Evolutionary conservation across 2,329 filamentous ascomycete species (phyloP).

Genomic region (Neonectria sp.): DNA sequence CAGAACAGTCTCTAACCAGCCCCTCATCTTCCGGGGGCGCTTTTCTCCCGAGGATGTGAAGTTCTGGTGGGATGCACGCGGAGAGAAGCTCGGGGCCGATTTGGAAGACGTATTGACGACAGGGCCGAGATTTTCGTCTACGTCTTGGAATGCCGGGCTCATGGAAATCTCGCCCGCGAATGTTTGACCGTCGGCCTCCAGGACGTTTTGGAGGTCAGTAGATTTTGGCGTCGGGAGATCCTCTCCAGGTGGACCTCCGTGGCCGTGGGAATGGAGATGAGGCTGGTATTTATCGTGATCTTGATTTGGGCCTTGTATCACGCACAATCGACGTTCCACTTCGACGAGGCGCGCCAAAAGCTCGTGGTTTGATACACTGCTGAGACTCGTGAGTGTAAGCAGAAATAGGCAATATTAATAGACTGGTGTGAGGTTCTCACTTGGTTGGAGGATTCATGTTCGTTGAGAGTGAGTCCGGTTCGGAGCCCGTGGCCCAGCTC

Average conservation of each 20-base stretch:
- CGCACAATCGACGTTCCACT: conserved; percentile 27
- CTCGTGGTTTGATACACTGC: conserved; percentile 13
- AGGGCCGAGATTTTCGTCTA: conserved; percentile 11
- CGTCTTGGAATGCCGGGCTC: conserved; percentile 32
- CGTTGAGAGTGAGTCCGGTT: neutral
- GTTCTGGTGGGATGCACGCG: conserved; percentile 16
- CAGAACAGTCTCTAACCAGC: conserved; percentile 32
- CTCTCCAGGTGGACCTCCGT: neutral
- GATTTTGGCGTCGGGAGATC: conserved; percentile 24
- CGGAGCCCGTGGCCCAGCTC: neutral
- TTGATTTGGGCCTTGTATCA: conserved; percentile 17
- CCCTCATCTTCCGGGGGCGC: conserved; percentile 4
- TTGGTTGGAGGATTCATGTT: neutral
- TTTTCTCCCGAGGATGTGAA: neutral
- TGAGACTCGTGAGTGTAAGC: neutral
- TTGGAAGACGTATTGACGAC: conserved; percentile 10
- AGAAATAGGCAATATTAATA: neutral
- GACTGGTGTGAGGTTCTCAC: neutral
- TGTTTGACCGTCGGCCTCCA: conserved; percentile 37
- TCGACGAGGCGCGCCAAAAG: conserved; percentile 25
- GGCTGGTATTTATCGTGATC: neutral
- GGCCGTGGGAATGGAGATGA: neutral
- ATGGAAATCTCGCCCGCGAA: conserved; percentile 39
- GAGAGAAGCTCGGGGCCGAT: conserved; percentile 12
- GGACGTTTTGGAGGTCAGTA: conserved; percentile 26